Percentiles rank a stretch among this genome's conserved stretches.
Evolutionary conservation across 2,329 filamentous ascomycete genomes (phyloP).

Genomic region (Fusarium tanahbumbuense): DNA sequence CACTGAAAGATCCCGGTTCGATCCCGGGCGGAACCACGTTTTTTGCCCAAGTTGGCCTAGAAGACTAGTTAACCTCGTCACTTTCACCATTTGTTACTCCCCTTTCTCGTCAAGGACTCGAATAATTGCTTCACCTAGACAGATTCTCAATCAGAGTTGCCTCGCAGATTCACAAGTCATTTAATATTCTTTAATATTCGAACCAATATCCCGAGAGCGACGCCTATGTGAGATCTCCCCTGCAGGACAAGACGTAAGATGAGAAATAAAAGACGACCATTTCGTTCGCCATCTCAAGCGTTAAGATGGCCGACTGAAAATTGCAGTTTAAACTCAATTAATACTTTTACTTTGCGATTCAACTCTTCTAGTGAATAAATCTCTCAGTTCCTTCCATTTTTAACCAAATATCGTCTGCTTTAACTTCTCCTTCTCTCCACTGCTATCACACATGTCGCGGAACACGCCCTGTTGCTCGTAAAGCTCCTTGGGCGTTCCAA

Average conservation of each 20-base stretch:
- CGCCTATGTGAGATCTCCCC: background rate
- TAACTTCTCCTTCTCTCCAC: slow-evolving; percentile 67
- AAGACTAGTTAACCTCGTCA: background rate
- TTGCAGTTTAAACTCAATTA: background rate
- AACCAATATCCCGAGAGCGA: background rate
- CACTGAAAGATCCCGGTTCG: background rate
- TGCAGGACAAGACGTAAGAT: background rate
- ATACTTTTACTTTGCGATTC: background rate
- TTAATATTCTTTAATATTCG: background rate
- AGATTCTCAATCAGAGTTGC: background rate
- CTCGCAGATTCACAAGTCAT: background rate
- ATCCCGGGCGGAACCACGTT: background rate
- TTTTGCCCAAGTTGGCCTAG: background rate
- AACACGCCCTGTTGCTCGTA: slow-evolving; percentile 69
- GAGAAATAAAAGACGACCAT: background rate
- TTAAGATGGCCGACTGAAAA: background rate
- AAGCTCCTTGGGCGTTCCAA: slow-evolving; percentile 71
- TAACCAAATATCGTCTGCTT: slow-evolving; percentile 56
- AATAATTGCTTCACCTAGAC: background rate
- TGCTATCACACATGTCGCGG: slow-evolving; percentile 71
- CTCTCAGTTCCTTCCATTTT: background rate
- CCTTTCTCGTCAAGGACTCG: background rate
- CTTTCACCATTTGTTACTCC: background rate
- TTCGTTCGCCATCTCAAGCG: background rate
- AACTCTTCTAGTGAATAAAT: too few species aligned